phyloP scores from a whole-genome alignment of 192 early-diverging fungal species.

The Funneliformis mosseae region DNA sequence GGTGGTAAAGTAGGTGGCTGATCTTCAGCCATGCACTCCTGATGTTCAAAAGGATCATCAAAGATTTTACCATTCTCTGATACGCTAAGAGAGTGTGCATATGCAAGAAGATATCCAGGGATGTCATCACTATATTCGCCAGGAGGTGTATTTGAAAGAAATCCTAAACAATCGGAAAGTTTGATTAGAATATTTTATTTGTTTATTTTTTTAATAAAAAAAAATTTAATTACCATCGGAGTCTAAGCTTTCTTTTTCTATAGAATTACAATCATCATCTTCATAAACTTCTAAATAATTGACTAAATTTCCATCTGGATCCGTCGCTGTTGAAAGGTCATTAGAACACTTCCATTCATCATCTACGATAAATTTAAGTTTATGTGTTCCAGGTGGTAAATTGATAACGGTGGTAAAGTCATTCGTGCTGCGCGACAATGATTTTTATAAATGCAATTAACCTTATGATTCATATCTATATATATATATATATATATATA shows the following conservation, averaged over 20 bases:
- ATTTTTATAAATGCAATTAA: not conserved
- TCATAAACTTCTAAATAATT: conserved; percentile 89
- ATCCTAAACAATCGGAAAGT: not conserved
- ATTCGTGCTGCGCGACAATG: conserved; percentile 51
- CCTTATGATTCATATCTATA: not conserved
- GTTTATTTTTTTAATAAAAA: not conserved
- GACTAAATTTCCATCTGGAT: conserved; percentile 93
- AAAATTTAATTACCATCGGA: conserved; percentile 30
- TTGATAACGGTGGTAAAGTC: conserved; percentile 85
- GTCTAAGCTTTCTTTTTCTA: conserved; percentile 26
- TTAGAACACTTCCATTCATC: conserved; percentile 97
- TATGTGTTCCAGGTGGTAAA: conserved; percentile 91
- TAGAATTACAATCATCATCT: conserved; percentile 67
- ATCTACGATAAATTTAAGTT: conserved; percentile 97
- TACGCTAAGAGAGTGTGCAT: conserved; percentile 21
- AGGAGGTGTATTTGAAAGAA: conserved; percentile 32
- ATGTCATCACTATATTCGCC: conserved; percentile 46
- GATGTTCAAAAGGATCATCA: conserved; percentile 30
- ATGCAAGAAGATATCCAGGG: conserved; percentile 37
- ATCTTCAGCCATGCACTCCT: conserved; percentile 36
- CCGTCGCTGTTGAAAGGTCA: conserved; percentile 85
- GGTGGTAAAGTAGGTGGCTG: conserved; percentile 90
- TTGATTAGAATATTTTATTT: not conserved
- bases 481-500: not conserved
- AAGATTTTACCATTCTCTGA: conserved; percentile 4